Conservation (phyloP, 1,284 basidiomycete species). For the Naganishia albida region DNA sequence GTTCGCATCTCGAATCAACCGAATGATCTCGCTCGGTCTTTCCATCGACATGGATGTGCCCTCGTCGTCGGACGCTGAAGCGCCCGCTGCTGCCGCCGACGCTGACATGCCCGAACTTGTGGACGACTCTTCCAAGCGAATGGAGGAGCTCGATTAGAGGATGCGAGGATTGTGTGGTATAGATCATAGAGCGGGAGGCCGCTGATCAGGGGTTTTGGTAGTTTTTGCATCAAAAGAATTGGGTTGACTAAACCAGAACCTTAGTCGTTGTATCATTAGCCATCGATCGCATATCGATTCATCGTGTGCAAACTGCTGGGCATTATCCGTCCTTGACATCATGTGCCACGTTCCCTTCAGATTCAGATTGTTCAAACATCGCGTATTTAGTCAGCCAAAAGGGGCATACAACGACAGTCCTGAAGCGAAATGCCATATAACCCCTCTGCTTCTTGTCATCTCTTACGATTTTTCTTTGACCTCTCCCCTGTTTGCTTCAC, state of each 20-base stretch:
- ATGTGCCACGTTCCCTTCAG: not conserved
- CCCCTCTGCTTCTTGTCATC: too few species aligned
- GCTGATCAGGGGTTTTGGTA: not conserved
- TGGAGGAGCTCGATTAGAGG: constrained; percentile 57
- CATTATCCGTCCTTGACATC: constrained; percentile 7
- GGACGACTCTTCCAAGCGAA: constrained; percentile 51
- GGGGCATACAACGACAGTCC: too few species aligned
- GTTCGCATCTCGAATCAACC: constrained; percentile 94
- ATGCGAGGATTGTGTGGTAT: not conserved
- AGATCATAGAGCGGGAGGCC: constrained; percentile 13
- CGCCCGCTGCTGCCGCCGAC: constrained; percentile 39
- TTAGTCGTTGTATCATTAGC: constrained; percentile 30
- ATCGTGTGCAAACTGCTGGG: constrained; percentile 3
- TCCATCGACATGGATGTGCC: constrained; percentile 55
- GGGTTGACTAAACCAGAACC: constrained; percentile 15
- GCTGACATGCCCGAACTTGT: constrained; percentile 48
- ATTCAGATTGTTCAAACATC: too few species aligned
- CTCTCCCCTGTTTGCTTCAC: not conserved
- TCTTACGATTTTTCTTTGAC: too few species aligned
- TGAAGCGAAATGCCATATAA: too few species aligned
- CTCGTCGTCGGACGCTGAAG: constrained; percentile 39
- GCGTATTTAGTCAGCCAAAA: too few species aligned
- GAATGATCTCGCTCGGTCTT: constrained; percentile 81
- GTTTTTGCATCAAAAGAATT: constrained; percentile 21
- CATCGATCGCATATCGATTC: constrained; percentile 18